A percentile compares a stretch with the other conserved stretches of the same genome.
Evolutionary conservation across 306 rosid species (phyloP).

Genomic region (Lotus japonicus): DNA sequence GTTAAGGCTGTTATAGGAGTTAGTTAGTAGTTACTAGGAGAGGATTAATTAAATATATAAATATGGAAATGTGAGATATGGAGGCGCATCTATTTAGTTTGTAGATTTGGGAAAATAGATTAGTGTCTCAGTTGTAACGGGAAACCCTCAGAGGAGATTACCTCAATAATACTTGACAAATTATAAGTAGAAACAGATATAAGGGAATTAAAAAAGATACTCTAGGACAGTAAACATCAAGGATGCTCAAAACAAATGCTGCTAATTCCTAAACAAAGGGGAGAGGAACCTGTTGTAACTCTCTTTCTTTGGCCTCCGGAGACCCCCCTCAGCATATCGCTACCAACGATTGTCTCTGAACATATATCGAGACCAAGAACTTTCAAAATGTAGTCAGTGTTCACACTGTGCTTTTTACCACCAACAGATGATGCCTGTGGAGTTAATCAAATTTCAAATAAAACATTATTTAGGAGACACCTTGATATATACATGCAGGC

Average conservation of each 20-base stretch:
- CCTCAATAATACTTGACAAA: no score
- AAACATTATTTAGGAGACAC: background rate
- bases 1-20: no score
- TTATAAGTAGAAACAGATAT: no score
- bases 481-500: background rate
- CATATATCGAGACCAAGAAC: constrained; percentile 85
- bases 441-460: constrained; percentile 16
- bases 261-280: background rate
- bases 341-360: constrained; percentile 80
- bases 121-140: no score
- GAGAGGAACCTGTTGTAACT: constrained; percentile 74
- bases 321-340: constrained; percentile 75
- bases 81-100: no score
- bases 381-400: constrained; percentile 73
- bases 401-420: constrained; percentile 66
- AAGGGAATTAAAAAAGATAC: background rate
- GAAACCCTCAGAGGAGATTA: no score
- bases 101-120: no score
- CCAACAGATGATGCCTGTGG: constrained; percentile 79
- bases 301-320: constrained; percentile 94
- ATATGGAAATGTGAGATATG: no score
- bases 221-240: background rate
- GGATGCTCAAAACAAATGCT: background rate
- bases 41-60: no score
- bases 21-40: no score